Evolutionary conservation across 2,329 filamentous ascomycete genomes (phyloP).

Genomic region (Cytospora piceae): DNA sequence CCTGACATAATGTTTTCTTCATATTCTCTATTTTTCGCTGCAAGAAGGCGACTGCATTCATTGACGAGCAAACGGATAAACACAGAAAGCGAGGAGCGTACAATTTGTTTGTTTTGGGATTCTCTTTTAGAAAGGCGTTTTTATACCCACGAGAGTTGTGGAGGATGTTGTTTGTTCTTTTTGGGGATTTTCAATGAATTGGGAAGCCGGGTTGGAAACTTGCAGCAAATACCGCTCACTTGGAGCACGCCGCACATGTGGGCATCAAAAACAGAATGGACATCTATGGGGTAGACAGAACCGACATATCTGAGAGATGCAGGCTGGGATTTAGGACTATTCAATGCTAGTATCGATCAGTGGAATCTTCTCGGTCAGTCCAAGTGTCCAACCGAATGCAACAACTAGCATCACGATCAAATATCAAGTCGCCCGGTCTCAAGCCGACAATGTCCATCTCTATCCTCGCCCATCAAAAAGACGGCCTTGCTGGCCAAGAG

Average conservation of each 20-base stretch:
- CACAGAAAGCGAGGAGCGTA: not conserved
- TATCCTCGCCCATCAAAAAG: no score
- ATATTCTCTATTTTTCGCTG: not conserved
- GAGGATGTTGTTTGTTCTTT: not conserved
- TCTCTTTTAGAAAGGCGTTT: not conserved
- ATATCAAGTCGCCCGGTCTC: no score
- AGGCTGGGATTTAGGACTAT: not conserved
- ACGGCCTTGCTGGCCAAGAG: no score
- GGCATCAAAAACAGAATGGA: not conserved
- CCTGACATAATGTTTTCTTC: not conserved
- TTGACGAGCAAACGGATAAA: not conserved
- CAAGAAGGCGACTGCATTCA: not conserved
- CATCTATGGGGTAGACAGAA: not conserved
- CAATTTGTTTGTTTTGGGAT: not conserved
- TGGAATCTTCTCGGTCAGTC: not conserved
- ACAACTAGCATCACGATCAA: no score
- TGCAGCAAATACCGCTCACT: not conserved
- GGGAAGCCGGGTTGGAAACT: not conserved
- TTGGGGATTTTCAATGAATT: not conserved
- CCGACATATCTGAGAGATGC: not conserved
- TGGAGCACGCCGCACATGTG: not conserved
- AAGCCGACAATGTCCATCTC: no score
- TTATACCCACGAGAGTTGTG: constrained; percentile 1
- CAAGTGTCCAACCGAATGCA: not conserved
- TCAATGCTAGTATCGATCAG: not conserved